Conservation (phyloP, 331 rosid species). For the Telfairia occidentalis region DNA sequence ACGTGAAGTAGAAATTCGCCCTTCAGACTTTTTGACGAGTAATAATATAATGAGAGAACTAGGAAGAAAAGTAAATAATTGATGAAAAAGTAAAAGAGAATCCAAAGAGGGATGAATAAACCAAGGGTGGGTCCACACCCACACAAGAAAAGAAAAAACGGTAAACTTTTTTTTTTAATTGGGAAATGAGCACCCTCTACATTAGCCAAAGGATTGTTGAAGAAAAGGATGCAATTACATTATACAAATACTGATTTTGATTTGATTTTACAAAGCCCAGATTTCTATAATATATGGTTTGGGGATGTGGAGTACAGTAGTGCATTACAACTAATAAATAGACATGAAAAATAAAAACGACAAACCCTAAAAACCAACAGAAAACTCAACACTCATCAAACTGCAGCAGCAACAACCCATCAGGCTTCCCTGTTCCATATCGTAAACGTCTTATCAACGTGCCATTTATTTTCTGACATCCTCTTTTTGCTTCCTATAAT, state of each 20-base stretch:
- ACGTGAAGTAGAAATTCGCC: no score
- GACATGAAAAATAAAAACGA: background rate
- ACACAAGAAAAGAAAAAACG: background rate
- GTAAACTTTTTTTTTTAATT: background rate
- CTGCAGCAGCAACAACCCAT: constrained; percentile 1
- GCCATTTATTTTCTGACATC: constrained; percentile 4
- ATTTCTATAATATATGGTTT: background rate
- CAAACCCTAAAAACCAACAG: background rate
- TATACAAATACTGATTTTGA: background rate
- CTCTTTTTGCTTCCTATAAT: constrained; percentile 1
- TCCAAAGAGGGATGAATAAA: background rate
- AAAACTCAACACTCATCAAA: background rate
- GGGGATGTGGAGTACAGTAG: background rate
- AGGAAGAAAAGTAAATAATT: background rate
- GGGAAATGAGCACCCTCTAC: background rate
- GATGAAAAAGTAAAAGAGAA: background rate
- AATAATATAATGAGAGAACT: no score
- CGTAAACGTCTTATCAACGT: background rate
- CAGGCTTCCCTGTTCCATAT: background rate
- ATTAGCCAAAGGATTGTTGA: background rate
- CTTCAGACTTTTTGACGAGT: no score
- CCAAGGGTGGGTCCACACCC: constrained; percentile 4
- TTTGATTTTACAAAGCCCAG: background rate
- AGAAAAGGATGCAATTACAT: background rate
- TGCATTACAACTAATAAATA: constrained; percentile 12